Evolutionary conservation across 2,329 filamentous ascomycete species (phyloP).

Genomic region (Acarospora socialis): DNA sequence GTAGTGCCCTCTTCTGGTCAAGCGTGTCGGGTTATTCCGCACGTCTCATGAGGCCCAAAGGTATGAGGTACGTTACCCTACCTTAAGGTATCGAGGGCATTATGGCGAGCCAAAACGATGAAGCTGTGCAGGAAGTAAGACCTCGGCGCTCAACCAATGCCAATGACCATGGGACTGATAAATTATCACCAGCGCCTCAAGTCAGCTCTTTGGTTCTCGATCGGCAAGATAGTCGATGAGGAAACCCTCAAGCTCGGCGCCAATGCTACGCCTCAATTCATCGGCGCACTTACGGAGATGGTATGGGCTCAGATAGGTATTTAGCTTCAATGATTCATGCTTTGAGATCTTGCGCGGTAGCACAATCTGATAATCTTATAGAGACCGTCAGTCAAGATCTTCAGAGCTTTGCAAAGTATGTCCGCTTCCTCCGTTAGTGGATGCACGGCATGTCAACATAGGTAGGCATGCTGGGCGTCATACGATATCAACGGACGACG

Average conservation of each 20-base stretch:
- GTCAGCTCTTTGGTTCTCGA: constrained; percentile 67
- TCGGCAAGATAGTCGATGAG: constrained; percentile 80
- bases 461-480: constrained; percentile 61
- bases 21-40: too few relatives aligned
- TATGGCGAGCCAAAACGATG: too few relatives aligned
- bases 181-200: constrained; percentile 68
- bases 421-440: constrained; percentile 2
- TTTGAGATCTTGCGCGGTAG: constrained; percentile 7
- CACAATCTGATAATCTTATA: constrained; percentile 15
- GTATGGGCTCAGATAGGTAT: constrained; percentile 77
- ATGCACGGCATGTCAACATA: constrained; percentile 18
- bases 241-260: constrained; percentile 58
- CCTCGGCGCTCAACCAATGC: constrained; percentile 1
- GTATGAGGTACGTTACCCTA: too few relatives aligned
- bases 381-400: constrained; percentile 45
- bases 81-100: too few relatives aligned
- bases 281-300: constrained; percentile 70
- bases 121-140: too few relatives aligned
- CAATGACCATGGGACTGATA: background rate
- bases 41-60: too few relatives aligned
- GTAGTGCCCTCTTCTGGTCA: too few relatives aligned
- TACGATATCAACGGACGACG: constrained; percentile 72
- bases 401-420: constrained; percentile 46
- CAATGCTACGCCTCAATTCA: constrained; percentile 86
- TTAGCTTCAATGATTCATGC: constrained; percentile 10